These are phyloP conservation scores for Hypocreales sp. DNA, from an alignment of 2,329 filamentous ascomycete species.

Conservation along the genomic window DNA sequence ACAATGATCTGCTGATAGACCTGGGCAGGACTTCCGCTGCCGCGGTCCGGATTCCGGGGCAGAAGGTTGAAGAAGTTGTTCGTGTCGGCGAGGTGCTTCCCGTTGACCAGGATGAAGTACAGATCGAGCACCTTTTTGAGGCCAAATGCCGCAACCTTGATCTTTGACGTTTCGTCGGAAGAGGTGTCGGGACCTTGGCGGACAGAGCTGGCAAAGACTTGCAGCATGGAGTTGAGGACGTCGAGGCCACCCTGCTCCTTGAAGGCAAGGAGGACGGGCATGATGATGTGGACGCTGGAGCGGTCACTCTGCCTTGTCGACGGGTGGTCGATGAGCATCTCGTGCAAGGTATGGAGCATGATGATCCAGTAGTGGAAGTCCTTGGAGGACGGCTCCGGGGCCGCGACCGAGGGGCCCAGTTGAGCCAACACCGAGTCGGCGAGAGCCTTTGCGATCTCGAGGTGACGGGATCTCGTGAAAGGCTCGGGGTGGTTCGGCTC, in stretches of 20 bases:
- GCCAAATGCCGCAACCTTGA: constrained; percentile 36
- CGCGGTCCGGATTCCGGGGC: constrained; percentile 22
- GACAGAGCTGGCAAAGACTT: constrained; percentile 37
- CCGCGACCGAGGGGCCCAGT: constrained; percentile 32
- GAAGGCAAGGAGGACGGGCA: constrained; percentile 74
- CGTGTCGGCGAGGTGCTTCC: constrained; percentile 70
- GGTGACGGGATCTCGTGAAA: constrained; percentile 36
- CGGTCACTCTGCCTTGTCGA: constrained; percentile 30
- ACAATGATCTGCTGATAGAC: constrained; percentile 63
- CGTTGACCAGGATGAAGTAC: constrained; percentile 60
- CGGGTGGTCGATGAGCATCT: constrained; percentile 59
- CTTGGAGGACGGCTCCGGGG: constrained; percentile 33
- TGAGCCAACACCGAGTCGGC: constrained; percentile 56
- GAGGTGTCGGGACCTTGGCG: constrained; percentile 21
- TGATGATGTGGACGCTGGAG: constrained; percentile 39
- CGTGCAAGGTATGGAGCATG: constrained; percentile 61
- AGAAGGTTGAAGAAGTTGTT: constrained; percentile 35
- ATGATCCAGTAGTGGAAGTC: constrained; percentile 73
- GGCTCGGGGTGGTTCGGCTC: constrained; percentile 41
- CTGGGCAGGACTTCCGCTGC: constrained; percentile 17
- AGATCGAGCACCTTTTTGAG: constrained; percentile 77
- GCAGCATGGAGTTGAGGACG: constrained; percentile 56
- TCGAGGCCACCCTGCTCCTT: constrained; percentile 66
- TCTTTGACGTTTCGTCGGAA: constrained; percentile 26
- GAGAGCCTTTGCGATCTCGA: constrained; percentile 47